Percentiles rank a stretch among this genome's conserved stretches.
Conservation (phyloP, 2,329 filamentous ascomycete species). For the Beauveria scarabaeidicola region DNA sequence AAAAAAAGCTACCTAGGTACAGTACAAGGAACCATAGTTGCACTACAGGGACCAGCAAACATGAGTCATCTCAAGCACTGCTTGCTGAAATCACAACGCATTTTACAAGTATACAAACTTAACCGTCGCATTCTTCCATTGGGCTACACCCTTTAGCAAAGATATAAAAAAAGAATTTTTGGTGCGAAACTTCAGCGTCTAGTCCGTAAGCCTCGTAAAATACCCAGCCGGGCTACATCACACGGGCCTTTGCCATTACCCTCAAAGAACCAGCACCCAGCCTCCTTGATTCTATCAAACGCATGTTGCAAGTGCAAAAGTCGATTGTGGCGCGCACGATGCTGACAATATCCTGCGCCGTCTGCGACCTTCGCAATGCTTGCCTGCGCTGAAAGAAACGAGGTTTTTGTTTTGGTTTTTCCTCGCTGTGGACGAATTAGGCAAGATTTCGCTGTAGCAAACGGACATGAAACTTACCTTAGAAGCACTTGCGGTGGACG, state of each 20-base stretch:
- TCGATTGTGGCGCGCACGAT: slow-evolving; percentile 40
- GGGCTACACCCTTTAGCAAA: slow-evolving; percentile 30
- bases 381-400: slow-evolving; percentile 28
- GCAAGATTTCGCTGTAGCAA: no score
- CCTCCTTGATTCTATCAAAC: slow-evolving; percentile 46
- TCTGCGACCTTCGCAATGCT: slow-evolving; percentile 37
- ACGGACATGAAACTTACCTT: slow-evolving; percentile 48
- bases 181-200: slow-evolving; percentile 49
- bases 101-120: slow-evolving; percentile 16
- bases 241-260: slow-evolving; percentile 39
- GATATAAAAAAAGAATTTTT: slow-evolving; percentile 34
- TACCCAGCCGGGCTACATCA: slow-evolving; percentile 40
- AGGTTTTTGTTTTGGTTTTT: slow-evolving; percentile 25
- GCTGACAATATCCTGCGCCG: slow-evolving; percentile 34
- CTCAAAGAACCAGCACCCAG: slow-evolving; percentile 40
- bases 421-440: slow-evolving; percentile 17
- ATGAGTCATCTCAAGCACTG: background rate
- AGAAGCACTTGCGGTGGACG: slow-evolving; percentile 99
- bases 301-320: slow-evolving; percentile 51
- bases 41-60: background rate
- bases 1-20: no score
- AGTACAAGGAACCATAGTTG: no score
- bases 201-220: slow-evolving; percentile 39
- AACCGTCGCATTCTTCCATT: slow-evolving; percentile 21
- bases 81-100: slow-evolving; percentile 17